phyloP scores from a whole-genome alignment of 2,329 filamentous ascomycete genomes.

The Thielaviopsis populi region DNA sequence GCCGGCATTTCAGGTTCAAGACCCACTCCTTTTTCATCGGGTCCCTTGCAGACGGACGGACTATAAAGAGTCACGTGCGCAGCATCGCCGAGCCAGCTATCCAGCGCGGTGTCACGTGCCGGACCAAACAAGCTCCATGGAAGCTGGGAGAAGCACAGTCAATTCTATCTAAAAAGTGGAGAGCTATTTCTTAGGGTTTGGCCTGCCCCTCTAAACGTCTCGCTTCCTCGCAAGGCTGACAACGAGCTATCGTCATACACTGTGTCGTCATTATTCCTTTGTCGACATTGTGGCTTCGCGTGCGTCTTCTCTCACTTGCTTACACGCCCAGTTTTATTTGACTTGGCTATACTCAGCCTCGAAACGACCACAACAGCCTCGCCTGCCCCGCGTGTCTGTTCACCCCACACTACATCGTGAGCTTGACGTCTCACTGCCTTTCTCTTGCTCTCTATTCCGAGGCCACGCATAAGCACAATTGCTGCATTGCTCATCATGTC shows the following conservation, averaged over 20 bases:
- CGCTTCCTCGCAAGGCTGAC: constrained; percentile 6
- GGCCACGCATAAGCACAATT: background rate
- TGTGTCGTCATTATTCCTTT: background rate
- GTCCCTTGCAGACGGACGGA: background rate
- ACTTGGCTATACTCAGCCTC: background rate
- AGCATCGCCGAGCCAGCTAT: background rate
- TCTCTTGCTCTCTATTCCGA: background rate
- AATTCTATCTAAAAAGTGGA: background rate
- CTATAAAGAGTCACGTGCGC: background rate
- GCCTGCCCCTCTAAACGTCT: background rate
- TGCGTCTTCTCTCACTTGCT: background rate
- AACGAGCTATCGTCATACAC: constrained; percentile 11
- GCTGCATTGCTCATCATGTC: background rate
- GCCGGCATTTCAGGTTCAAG: background rate
- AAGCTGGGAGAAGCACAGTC: background rate
- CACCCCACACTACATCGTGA: too few species aligned
- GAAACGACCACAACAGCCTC: background rate
- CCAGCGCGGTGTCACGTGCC: constrained; percentile 4
- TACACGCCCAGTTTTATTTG: background rate
- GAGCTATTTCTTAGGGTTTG: background rate
- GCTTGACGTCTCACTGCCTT: background rate
- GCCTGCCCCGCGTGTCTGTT: too few species aligned
- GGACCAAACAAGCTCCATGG: background rate
- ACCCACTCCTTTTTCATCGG: background rate
- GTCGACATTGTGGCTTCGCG: background rate